These are phyloP conservation scores for Ilyonectria destructans DNA, from an alignment of 2,329 filamentous ascomycete species.

Conservation along the genomic window DNA sequence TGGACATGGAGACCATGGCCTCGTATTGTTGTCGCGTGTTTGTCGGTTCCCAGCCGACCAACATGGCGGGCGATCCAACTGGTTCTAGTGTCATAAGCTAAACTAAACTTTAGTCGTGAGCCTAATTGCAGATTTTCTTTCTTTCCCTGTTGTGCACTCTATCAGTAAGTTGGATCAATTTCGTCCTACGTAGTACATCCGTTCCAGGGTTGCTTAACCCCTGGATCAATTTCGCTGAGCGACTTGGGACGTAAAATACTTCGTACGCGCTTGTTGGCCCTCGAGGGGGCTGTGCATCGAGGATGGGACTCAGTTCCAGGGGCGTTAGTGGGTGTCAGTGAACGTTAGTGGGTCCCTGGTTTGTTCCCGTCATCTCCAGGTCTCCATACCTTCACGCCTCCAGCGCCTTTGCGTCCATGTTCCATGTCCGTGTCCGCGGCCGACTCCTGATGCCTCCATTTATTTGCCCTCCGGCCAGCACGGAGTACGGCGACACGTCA, in stretches of 20 bases:
- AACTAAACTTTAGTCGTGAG: constrained; percentile 42
- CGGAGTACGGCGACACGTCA: constrained; percentile 42
- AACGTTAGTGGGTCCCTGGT: constrained; percentile 12
- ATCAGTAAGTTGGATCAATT: not conserved
- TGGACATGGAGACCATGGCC: not conserved
- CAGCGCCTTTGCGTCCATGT: not conserved
- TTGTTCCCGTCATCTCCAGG: constrained; percentile 5
- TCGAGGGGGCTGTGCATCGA: constrained; percentile 27
- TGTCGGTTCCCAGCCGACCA: constrained; percentile 3
- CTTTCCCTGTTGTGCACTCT: not conserved
- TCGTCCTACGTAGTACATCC: not conserved
- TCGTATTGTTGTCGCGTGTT: constrained; percentile 19
- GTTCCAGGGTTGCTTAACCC: not conserved
- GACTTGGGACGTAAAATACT: constrained; percentile 4
- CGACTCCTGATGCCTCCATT: constrained; percentile 5
- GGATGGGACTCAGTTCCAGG: constrained; percentile 19
- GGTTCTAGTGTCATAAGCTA: constrained; percentile 23
- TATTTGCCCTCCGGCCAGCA: constrained; percentile 7
- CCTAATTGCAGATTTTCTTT: constrained; percentile 34
- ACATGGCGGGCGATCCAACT: not conserved
- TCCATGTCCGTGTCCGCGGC: not conserved
- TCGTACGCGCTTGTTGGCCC: constrained; percentile 17
- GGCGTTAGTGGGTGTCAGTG: constrained; percentile 11
- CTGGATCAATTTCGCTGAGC: not conserved
- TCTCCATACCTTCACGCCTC: constrained; percentile 12